Evolutionary conservation across 371 early-diverging fungal genomes (phyloP), one percentile per base, ranked within the genome.

Genomic region (Mucor velutinosus): DNA sequence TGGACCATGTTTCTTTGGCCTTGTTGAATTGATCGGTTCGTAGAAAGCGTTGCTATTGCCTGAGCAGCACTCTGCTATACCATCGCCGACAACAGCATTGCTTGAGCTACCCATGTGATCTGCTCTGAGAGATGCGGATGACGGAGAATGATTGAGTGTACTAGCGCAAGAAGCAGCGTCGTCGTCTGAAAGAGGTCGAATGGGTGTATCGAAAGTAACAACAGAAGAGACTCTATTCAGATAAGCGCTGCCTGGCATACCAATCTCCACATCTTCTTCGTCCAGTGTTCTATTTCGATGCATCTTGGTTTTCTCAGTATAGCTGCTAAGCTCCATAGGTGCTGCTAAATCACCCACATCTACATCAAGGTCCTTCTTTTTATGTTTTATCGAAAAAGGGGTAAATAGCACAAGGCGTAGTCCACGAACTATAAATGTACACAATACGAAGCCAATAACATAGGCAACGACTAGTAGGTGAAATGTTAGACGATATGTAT

Each of bases 401-500:
- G 49, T 2, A 39, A 58, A 66, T 3, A 72, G 5, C 5, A 72
- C 7, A 1, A 27, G 43, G 0, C 64, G 33, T 7, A 62, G 29
- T 0, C 25, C 12, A 30, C 73, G 73, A 8, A 76, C 73, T 7
- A 71, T n/a, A 12, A 62, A 5, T 8, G 73, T 73, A 27, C 67
- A 67, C 2, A 58, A 4, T 6, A 60, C 7, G 21, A 76, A 64
- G 0, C 59, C 64, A 7, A 65, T 37, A 3, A 73, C 10, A 41
- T 73, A 76, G 12, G 69, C 71, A 4, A 68, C 58, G 12, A 76
- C 76, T 76, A 35, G 7, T 33, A 14, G 35, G 43, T 14, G 14
- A 41, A 35, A 62, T 10, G 21, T 19, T 19, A 58, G 27, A 49
- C 33, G 33, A 14, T 21, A 33, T 43, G 21, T 21, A 25, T 23